Conservation (phyloP, 1,284 basidiomycete genomes). For the Heliocybe sulcata region DNA sequence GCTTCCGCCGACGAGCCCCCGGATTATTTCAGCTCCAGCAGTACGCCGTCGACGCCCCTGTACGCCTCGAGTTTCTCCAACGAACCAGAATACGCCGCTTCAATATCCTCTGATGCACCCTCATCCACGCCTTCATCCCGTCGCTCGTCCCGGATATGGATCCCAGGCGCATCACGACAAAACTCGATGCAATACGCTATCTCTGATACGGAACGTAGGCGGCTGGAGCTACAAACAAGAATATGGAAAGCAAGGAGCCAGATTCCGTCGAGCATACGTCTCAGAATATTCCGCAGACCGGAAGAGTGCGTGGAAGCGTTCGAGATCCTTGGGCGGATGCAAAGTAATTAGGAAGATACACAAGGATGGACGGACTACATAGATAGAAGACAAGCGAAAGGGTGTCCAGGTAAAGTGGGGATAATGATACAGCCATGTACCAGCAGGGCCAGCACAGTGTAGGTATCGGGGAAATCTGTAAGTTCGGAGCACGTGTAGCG, state of each 20-base stretch:
- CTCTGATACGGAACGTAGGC: slow-evolving; percentile 42
- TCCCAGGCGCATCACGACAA: neutral
- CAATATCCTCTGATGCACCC: neutral
- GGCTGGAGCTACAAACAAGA: slow-evolving; percentile 49
- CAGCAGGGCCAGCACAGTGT: neutral
- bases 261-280: slow-evolving; percentile 44
- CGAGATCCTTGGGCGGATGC: slow-evolving; percentile 17
- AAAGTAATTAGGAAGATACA: neutral
- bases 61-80: neutral
- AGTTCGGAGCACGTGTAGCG: neutral
- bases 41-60: neutral
- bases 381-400: neutral
- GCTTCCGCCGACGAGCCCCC: neutral
- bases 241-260: slow-evolving; percentile 50
- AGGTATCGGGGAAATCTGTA: neutral
- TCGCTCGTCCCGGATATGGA: neutral
- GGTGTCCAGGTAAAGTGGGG: neutral
- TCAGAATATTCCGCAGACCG: slow-evolving; percentile 62
- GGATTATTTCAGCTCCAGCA: neutral
- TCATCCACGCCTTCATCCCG: neutral
- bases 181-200: neutral
- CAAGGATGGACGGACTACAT: neutral
- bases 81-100: neutral
- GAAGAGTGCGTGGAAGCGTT: slow-evolving; percentile 56
- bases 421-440: slow-evolving; percentile 1